Conservation (phyloP, 768 basidiomycete genomes). For the Russula sp. region DNA sequence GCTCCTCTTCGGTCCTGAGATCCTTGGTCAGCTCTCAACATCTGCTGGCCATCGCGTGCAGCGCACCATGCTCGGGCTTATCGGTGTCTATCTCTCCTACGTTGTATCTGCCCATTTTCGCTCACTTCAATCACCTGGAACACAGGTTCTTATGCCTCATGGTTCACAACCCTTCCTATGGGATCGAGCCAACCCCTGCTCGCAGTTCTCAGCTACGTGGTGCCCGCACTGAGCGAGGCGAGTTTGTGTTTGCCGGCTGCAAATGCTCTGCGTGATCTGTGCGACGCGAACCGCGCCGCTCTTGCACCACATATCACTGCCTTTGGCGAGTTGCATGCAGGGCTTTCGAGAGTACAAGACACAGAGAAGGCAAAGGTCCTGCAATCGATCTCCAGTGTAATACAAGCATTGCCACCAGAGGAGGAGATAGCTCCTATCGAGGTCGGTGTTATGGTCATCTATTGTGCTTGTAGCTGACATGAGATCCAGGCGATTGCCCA, state of each 20-base stretch:
- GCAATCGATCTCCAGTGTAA: constrained; percentile 88
- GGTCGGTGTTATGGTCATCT: constrained; percentile 32
- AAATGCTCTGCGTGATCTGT: constrained; percentile 74
- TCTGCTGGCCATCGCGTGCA: constrained; percentile 59
- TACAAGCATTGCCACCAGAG: constrained; percentile 76
- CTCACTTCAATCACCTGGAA: neutral
- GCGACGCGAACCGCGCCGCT: constrained; percentile 82
- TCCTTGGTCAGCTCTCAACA: constrained; percentile 63
- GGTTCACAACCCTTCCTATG: constrained; percentile 56
- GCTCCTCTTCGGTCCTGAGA: constrained; percentile 62
- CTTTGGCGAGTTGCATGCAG: constrained; percentile 78
- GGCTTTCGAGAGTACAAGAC: constrained; percentile 70
- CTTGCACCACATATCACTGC: constrained; percentile 78
- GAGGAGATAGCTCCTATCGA: constrained; percentile 75
- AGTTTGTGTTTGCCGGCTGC: constrained; percentile 65
- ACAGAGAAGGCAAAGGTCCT: constrained; percentile 86
- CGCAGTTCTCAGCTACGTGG: constrained; percentile 60
- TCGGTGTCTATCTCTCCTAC: constrained; percentile 42
- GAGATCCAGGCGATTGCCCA: constrained; percentile 55
- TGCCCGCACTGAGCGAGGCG: constrained; percentile 60
- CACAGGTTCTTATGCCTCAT: constrained; percentile 66
- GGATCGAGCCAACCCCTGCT: constrained; percentile 41
- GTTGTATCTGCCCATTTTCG: neutral
- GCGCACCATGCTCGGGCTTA: constrained; percentile 63
- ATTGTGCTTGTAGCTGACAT: neutral